Evolutionary conservation across 208 protist genomes (phyloP).

Genomic region (Kentomonas sorsogonicus): DNA sequence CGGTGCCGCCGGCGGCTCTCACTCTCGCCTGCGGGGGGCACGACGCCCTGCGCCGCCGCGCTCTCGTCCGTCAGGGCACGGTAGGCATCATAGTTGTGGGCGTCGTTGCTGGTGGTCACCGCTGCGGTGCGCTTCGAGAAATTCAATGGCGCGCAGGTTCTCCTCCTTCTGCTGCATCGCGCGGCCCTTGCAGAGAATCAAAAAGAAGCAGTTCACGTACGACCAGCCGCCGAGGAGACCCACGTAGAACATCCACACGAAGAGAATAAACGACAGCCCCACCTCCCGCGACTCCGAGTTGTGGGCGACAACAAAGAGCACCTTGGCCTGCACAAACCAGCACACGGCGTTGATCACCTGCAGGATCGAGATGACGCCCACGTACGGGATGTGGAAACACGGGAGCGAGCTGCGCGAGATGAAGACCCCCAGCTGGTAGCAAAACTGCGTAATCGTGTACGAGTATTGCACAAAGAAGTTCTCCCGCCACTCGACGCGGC

Average conservation of each 20-base stretch:
- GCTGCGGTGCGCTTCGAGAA: slow-evolving; percentile 11
- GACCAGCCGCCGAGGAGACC: slow-evolving; percentile 85
- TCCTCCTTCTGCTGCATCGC: slow-evolving; percentile 31
- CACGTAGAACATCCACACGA: slow-evolving; percentile 87
- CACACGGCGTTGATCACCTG: slow-evolving; percentile 81
- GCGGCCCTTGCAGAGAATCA: slow-evolving; percentile 53
- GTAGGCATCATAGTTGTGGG: too few relatives aligned
- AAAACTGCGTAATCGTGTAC: slow-evolving; percentile 81
- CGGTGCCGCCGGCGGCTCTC: too few relatives aligned
- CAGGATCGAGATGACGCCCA: slow-evolving; percentile 80
- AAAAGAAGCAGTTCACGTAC: slow-evolving; percentile 91
- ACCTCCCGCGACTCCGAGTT: slow-evolving; percentile 26
- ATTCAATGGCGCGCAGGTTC: slow-evolving; percentile 7
- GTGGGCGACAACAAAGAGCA: slow-evolving; percentile 49
- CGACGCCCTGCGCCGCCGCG: too few relatives aligned
- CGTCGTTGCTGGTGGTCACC: background rate
- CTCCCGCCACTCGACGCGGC: slow-evolving; percentile 21
- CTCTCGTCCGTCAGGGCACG: too few relatives aligned
- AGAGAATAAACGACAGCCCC: slow-evolving; percentile 63
- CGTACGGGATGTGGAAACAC: slow-evolving; percentile 67
- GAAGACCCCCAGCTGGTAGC: slow-evolving; percentile 90
- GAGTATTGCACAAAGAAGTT: slow-evolving; percentile 73
- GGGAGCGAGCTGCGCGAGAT: slow-evolving; percentile 78
- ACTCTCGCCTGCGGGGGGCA: too few relatives aligned
- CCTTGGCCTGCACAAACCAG: slow-evolving; percentile 81